Percentiles rank a stretch among this genome's conserved stretches.
These are phyloP conservation scores for Agaricus bisporus DNA, from an alignment of 768 basidiomycete genomes.

Conservation along the genomic window DNA sequence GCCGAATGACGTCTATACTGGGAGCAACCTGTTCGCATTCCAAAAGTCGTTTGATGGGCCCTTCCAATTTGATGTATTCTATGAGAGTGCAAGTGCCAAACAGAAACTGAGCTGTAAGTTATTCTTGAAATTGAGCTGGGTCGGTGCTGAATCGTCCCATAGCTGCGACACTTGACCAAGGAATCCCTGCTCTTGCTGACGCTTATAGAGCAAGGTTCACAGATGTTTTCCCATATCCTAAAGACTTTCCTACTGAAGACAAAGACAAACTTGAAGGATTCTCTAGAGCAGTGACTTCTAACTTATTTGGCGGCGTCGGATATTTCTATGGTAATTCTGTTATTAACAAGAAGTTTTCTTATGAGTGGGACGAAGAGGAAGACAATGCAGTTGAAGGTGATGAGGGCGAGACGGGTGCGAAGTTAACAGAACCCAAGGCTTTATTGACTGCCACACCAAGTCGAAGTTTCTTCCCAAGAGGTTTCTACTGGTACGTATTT, in stretches of 20 bases:
- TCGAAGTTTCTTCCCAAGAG: conserved; percentile 94
- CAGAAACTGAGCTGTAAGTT: conserved; percentile 60
- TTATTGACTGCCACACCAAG: conserved; percentile 92
- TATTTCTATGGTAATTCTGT: conserved; percentile 93
- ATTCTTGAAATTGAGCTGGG: background rate
- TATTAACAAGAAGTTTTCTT: conserved; percentile 77
- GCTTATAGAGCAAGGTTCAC: conserved; percentile 66
- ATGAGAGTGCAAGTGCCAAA: conserved; percentile 67
- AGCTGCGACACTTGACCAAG: conserved; percentile 64
- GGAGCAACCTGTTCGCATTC: conserved; percentile 79
- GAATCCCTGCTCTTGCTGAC: conserved; percentile 58
- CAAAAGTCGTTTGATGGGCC: conserved; percentile 82
- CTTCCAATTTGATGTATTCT: conserved; percentile 89
- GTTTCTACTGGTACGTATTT: conserved; percentile 80
- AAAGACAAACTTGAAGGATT: conserved; percentile 55
- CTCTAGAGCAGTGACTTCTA: conserved; percentile 86
- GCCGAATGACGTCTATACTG: conserved; percentile 63
- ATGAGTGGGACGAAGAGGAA: conserved; percentile 84
- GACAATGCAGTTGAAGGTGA: conserved; percentile 29
- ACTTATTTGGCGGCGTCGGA: conserved; percentile 87
- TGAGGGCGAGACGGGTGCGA: conserved; percentile 44
- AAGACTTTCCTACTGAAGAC: conserved; percentile 43
- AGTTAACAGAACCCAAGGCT: conserved; percentile 65
- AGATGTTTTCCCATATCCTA: conserved; percentile 59
- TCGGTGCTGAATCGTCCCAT: conserved; percentile 7